A percentile compares a stretch with the other conserved stretches of the same genome.
Conservation (phyloP, 106 monocot species). For the Apostasia ramifera region DNA sequence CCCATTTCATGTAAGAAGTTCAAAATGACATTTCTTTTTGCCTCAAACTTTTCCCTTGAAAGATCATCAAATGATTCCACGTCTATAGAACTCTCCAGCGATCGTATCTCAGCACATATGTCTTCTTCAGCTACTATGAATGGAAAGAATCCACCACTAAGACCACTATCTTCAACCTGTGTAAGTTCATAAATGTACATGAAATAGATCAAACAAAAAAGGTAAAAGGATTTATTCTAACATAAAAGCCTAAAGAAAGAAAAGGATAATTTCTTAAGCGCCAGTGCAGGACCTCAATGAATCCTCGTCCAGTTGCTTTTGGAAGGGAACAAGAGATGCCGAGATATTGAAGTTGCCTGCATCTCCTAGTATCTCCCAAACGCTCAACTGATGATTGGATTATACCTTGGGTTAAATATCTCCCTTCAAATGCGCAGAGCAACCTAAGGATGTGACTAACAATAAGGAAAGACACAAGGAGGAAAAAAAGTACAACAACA, state of each 20-base stretch:
- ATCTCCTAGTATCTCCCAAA: not conserved
- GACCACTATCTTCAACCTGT: constrained; percentile 71
- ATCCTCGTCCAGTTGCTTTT: constrained; percentile 60
- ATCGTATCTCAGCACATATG: constrained; percentile 62
- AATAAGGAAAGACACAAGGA: not conserved
- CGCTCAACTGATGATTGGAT: constrained; percentile 19
- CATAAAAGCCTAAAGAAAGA: not conserved
- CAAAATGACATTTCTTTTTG: constrained; percentile 27
- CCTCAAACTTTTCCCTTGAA: constrained; percentile 2
- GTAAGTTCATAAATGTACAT: not conserved
- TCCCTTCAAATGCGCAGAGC: constrained; percentile 63
- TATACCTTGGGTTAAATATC: constrained; percentile 51
- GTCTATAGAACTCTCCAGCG: constrained; percentile 39
- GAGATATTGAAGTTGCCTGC: constrained; percentile 21
- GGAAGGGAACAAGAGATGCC: constrained; percentile 63
- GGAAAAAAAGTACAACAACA: not conserved
- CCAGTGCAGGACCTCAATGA: constrained; percentile 55
- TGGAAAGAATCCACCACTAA: constrained; percentile 62
- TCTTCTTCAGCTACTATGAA: constrained; percentile 85
- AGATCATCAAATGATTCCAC: not conserved
- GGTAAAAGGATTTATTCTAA: too few species aligned
- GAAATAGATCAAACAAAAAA: too few species aligned
- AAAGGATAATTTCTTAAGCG: not conserved
- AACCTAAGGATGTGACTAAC: constrained; percentile 17
- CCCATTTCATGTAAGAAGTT: constrained; percentile 78